Conservation (phyloP, 139 green algal genomes). For the Ettlia oleoabundans region DNA sequence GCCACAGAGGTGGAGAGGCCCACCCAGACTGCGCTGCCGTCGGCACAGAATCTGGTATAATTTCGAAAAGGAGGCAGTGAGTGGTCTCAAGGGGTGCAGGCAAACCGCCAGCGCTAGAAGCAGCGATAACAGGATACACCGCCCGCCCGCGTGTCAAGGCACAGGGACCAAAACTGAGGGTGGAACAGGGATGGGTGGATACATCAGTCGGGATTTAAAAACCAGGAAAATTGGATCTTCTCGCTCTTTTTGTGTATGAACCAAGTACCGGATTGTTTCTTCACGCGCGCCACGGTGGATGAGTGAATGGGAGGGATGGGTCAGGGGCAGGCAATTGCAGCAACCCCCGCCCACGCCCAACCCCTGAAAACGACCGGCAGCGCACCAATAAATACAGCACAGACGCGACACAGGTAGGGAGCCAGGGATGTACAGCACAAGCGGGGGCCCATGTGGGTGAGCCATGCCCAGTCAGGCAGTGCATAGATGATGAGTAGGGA, state of each 20-base stretch:
- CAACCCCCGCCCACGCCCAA: no score
- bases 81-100: not conserved
- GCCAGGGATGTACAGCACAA: no score
- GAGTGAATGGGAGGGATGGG: no score
- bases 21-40: not conserved
- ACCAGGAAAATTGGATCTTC: constrained; percentile 26
- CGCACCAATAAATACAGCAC: no score
- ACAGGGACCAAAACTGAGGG: not conserved
- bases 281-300: no score
- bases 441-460: no score
- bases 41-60: not conserved
- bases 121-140: no score
- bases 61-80: not conserved
- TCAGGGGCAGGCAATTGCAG: no score
- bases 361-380: no score
- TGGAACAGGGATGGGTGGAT: not conserved
- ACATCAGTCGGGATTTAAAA: no score
- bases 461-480: not conserved
- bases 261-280: not conserved
- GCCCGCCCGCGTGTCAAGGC: not conserved
- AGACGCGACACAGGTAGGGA: no score
- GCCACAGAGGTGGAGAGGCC: not conserved
- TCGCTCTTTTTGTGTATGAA: constrained; percentile 13
- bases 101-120: not conserved
- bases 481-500: no score